Conservation (phyloP, 495 filamentous ascomycete species). For the Hypoxylon lenormandii region DNA sequence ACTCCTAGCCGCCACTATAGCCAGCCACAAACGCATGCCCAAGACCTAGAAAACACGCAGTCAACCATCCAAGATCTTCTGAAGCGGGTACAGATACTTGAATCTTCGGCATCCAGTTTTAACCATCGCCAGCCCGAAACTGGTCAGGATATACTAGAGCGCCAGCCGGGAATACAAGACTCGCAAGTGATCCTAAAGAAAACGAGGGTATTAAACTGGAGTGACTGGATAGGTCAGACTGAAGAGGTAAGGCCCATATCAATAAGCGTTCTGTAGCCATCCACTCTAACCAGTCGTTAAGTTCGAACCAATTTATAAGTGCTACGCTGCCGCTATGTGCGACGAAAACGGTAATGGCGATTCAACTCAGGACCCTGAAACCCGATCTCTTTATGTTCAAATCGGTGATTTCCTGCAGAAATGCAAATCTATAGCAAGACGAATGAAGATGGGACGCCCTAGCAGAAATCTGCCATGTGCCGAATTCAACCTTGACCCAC, state of each 20-base stretch:
- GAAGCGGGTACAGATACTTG: constrained; percentile 35
- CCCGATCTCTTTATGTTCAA: constrained; percentile 37
- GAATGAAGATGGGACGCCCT: constrained; percentile 49
- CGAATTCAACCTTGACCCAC: constrained; percentile 54
- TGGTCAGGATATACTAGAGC: constrained; percentile 43
- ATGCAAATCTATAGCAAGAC: constrained; percentile 49
- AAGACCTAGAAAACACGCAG: constrained; percentile 1
- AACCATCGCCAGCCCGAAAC: constrained; percentile 32
- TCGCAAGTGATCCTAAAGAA: constrained; percentile 53
- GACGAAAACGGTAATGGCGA: constrained; percentile 2
- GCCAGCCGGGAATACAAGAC: constrained; percentile 44
- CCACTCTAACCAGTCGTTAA: constrained; percentile 22
- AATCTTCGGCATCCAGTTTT: constrained; percentile 31
- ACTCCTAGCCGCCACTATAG: constrained; percentile 3
- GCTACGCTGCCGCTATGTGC: constrained; percentile 24
- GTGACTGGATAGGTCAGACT: constrained; percentile 57
- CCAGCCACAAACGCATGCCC: constrained; percentile 2
- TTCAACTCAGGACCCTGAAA: constrained; percentile 35
- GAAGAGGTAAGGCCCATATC: constrained; percentile 53
- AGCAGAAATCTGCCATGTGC: constrained; percentile 41
- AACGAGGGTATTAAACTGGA: constrained; percentile 58
- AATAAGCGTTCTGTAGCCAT: neutral
- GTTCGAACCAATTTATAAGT: constrained; percentile 39
- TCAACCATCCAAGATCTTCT: constrained; percentile 35
- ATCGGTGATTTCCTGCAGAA: constrained; percentile 52